A percentile compares a stretch with the other conserved stretches of the same genome.
Conservation (phyloP, 352 stramenopile genomes). For the Pilasporangium apinafurcum region DNA sequence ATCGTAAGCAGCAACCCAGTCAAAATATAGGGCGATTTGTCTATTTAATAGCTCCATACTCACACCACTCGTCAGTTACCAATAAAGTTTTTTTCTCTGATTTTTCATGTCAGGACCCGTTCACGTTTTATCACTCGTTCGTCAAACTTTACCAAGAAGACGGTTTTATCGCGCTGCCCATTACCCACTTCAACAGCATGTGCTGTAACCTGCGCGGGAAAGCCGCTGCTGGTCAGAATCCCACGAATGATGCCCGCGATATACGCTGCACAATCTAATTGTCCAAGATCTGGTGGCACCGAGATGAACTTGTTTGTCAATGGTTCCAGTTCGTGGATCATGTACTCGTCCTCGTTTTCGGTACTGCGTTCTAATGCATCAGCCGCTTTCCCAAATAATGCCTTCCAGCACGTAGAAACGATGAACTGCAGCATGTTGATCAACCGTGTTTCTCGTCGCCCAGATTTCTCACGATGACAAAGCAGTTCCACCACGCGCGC, state of each 20-base stretch:
- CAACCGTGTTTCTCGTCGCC: conserved; percentile 74
- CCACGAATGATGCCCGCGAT: conserved; percentile 93
- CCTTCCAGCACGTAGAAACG: conserved; percentile 93
- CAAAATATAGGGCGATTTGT: too few species aligned
- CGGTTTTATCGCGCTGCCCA: conserved; percentile 69
- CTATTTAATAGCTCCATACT: conserved; percentile 17
- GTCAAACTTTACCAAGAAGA: conserved; percentile 87
- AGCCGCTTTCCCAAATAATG: conserved; percentile 94
- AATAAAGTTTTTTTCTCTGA: too few species aligned
- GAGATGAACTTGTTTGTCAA: conserved; percentile 97
- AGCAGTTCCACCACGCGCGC: conserved; percentile 93
- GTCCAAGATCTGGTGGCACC: conserved; percentile 91
- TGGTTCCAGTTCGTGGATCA: conserved; percentile 94
- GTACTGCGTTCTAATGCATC: conserved; percentile 96
- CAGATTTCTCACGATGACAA: conserved; percentile 80
- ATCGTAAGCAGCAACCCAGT: too few species aligned
- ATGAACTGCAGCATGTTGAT: conserved; percentile 91
- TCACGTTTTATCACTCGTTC: conserved; percentile 78
- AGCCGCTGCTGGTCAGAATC: conserved; percentile 78
- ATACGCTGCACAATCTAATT: conserved; percentile 96
- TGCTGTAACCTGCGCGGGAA: conserved; percentile 74
- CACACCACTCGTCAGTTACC: neutral
- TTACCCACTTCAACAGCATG: conserved; percentile 63
- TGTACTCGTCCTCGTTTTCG: conserved; percentile 98
- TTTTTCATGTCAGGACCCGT: conserved; percentile 57